Base-by-base conservation (phyloP, 208 protist species). In the Acanthamoeba royreba region DNA sequence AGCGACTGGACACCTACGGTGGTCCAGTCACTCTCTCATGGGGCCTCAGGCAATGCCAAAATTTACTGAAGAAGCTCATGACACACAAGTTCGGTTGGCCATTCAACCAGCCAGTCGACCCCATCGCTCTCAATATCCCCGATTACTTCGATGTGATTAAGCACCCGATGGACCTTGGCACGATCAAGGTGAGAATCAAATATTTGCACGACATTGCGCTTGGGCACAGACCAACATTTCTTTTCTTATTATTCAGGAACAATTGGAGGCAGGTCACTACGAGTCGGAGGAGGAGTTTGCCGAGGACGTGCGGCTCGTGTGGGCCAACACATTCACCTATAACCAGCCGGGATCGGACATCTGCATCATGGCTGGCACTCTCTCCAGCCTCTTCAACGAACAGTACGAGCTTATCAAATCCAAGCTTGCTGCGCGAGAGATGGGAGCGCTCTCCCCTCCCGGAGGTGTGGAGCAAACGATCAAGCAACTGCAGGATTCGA, bases 141-240 rank as follows among this genome's bases (percentile, higher is more conserved):
- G 95, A 97, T 69, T 98, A 98, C 91, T 95, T 97, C 53, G 47
- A 90, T 4, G 94, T 98, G 43, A 94, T 98, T 69, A 97, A 97
- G 91, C 69, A 95, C 31, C 97, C 97, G 5, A 98, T 98, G 97
- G 97, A 98, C 92, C 58, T 98, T 25, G 47, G 61, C 13, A 98
- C 97, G 4, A 46, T 95, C 4, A 49, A n/a, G n/a, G n/a, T n/a
- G n/a, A n/a, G n/a, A 61, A 17, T 25, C n/a, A n/a, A n/a, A n/a
- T n/a, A n/a, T n/a, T n/a, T n/a, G n/a, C n/a, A n/a, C n/a, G n/a
- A n/a, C n/a, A n/a, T n/a, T n/a, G n/a, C n/a, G n/a, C n/a, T n/a
- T n/a, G n/a, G n/a, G n/a, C n/a, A 28, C 52, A 61, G 17, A 17
- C 17, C 17, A 22, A 17, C 17, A 28, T 25, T 25, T 28, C 17